These are phyloP conservation scores for Mycena sp. DNA, from an alignment of 1,284 basidiomycete genomes.

Conservation along the genomic window DNA sequence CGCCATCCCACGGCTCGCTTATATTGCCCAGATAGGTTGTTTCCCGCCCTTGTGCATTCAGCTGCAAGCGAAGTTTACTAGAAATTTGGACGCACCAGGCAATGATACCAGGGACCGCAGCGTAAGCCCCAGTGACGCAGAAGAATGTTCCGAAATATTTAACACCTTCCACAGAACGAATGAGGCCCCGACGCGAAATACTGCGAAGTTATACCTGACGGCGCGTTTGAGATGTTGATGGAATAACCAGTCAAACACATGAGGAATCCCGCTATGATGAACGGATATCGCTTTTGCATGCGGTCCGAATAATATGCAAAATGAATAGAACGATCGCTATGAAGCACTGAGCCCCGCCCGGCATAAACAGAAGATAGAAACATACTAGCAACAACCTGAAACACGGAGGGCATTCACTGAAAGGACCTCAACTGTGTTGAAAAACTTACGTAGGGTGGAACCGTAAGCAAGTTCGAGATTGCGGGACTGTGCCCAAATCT, in stretches of 20 bases:
- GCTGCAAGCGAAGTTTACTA: not conserved
- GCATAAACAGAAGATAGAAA: not conserved
- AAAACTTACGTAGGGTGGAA: constrained; percentile 80
- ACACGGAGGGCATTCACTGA: too few species aligned
- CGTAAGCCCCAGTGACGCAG: constrained; percentile 68
- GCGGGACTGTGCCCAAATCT: constrained; percentile 67
- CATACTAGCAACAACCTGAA: not conserved
- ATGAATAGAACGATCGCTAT: constrained; percentile 62
- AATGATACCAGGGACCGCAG: constrained; percentile 68
- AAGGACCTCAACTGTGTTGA: too few species aligned
- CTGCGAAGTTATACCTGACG: constrained; percentile 40
- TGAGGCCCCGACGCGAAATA: too few species aligned
- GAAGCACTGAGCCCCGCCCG: not conserved
- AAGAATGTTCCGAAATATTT: constrained; percentile 79
- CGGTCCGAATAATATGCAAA: constrained; percentile 70
- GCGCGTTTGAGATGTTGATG: constrained; percentile 68
- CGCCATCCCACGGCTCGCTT: constrained; percentile 72
- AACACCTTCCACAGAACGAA: constrained; percentile 39
- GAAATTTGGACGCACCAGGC: constrained; percentile 59
- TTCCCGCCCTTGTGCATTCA: constrained; percentile 46
- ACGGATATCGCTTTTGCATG: constrained; percentile 63
- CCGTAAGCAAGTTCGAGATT: constrained; percentile 72
- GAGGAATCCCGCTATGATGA: constrained; percentile 54
- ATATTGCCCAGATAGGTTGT: constrained; percentile 71
- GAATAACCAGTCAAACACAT: constrained; percentile 68